Evolutionary conservation across 1,284 basidiomycete species (phyloP).

Genomic region (Cerrena zonata): DNA sequence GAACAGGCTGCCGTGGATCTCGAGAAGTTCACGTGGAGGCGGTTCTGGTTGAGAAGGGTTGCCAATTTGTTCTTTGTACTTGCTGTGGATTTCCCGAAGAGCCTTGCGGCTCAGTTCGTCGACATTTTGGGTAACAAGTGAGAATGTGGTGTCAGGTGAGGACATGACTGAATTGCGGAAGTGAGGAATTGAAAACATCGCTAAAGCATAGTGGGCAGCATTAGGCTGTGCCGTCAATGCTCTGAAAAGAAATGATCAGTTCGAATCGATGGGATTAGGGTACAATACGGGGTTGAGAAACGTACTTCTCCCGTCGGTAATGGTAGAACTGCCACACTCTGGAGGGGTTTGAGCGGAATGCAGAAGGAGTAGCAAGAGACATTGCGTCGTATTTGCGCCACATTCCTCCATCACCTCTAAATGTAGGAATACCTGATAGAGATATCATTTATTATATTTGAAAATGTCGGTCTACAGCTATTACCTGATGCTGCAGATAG

Average conservation of each 20-base stretch:
- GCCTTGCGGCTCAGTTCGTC: conserved; percentile 32
- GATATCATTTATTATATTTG: not conserved
- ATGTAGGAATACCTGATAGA: conserved; percentile 57
- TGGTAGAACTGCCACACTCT: conserved; percentile 41
- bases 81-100: conserved; percentile 8
- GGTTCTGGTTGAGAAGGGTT: not conserved
- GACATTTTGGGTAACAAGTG: conserved; percentile 38
- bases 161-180: conserved; percentile 12
- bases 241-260: conserved; percentile 11
- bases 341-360: conserved; percentile 32
- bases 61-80: not conserved
- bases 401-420: conserved; percentile 42
- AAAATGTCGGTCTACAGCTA: not conserved
- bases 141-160: conserved; percentile 22
- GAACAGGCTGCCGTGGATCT: conserved; percentile 64
- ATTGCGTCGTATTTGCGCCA: conserved; percentile 34
- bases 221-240: conserved; percentile 29
- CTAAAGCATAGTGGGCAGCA: conserved; percentile 30
- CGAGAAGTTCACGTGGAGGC: conserved; percentile 31
- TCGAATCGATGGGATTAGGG: not conserved
- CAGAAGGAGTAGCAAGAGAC: conserved; percentile 35
- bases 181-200: conserved; percentile 21
- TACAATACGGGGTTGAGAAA: not conserved
- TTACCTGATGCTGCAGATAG: conserved; percentile 52
- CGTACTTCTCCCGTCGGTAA: conserved; percentile 28